Evolutionary conservation across 352 stramenopile genomes (phyloP).

Genomic region (Pseudoperonospora humuli): DNA sequence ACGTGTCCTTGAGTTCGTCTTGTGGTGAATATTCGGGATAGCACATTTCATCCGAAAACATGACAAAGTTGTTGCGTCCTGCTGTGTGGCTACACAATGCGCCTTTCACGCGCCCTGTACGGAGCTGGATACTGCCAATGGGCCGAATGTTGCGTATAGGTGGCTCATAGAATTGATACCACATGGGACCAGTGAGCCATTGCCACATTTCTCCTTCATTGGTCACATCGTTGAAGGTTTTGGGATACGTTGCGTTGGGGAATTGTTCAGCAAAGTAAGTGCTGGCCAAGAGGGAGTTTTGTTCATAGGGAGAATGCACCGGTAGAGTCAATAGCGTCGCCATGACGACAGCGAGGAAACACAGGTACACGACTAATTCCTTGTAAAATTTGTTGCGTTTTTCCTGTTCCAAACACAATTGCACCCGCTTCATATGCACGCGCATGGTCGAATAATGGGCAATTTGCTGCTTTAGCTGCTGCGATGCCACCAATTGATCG

Average conservation of each 20-base stretch:
- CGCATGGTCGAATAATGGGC: constrained; percentile 73
- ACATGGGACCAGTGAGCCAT: constrained; percentile 51
- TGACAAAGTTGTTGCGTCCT: constrained; percentile 44
- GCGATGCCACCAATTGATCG: constrained; percentile 32
- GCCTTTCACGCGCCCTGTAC: constrained; percentile 48
- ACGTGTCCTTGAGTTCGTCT: constrained; percentile 41
- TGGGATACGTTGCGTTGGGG: constrained; percentile 40
- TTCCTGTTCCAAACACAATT: constrained; percentile 70
- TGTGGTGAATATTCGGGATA: constrained; percentile 47
- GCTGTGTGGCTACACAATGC: constrained; percentile 39
- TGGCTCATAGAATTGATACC: constrained; percentile 66
- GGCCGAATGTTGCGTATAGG: constrained; percentile 52
- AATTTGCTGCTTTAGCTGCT: constrained; percentile 46
- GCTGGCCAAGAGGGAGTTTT: constrained; percentile 47
- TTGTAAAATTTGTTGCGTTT: constrained; percentile 82
- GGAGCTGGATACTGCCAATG: constrained; percentile 59
- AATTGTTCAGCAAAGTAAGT: constrained; percentile 71
- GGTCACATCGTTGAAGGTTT: constrained; percentile 62
- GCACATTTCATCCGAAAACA: constrained; percentile 65
- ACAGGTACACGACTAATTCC: constrained; percentile 64
- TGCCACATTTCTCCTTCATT: constrained; percentile 67
- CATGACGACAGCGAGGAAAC: constrained; percentile 60
- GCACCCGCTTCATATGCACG: constrained; percentile 80
- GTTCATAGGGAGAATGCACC: constrained; percentile 66
- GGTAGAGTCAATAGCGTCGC: constrained; percentile 53